These are phyloP conservation scores for Mycena amicta DNA, from an alignment of 768 basidiomycete species.

Conservation along the genomic window DNA sequence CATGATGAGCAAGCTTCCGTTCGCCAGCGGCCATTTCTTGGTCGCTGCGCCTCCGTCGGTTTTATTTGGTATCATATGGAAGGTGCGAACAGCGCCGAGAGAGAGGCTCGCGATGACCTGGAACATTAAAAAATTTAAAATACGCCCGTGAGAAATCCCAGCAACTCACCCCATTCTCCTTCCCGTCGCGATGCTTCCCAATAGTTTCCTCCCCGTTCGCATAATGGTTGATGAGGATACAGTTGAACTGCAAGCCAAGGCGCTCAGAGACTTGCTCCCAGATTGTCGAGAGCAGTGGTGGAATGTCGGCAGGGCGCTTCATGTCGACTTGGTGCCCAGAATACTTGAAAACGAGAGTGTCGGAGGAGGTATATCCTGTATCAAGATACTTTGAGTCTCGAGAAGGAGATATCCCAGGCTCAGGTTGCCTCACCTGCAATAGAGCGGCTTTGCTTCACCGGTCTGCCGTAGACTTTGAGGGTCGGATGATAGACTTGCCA, in stretches of 20 bases:
- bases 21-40: neutral
- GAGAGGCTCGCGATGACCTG: constrained; percentile 1
- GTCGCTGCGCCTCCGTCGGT: neutral
- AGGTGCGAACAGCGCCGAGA: constrained; percentile 1
- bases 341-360: neutral
- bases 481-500: neutral
- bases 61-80: neutral
- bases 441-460: neutral
- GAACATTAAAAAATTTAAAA: too few relatives aligned
- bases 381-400: neutral
- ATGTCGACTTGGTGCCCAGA: neutral
- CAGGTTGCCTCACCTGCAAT: neutral
- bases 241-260: neutral
- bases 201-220: neutral
- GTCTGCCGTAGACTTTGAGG: neutral
- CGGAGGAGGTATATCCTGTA: neutral
- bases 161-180: neutral
- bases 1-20: neutral
- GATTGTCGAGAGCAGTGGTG: neutral
- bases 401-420: too few relatives aligned
- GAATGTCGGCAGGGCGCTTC: neutral
- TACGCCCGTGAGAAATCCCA: too few relatives aligned
- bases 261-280: neutral
- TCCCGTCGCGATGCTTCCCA: neutral
- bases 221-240: neutral